Base-by-base conservation (phyloP, 805 yeast species). In the Candida tibetensis region DNA sequence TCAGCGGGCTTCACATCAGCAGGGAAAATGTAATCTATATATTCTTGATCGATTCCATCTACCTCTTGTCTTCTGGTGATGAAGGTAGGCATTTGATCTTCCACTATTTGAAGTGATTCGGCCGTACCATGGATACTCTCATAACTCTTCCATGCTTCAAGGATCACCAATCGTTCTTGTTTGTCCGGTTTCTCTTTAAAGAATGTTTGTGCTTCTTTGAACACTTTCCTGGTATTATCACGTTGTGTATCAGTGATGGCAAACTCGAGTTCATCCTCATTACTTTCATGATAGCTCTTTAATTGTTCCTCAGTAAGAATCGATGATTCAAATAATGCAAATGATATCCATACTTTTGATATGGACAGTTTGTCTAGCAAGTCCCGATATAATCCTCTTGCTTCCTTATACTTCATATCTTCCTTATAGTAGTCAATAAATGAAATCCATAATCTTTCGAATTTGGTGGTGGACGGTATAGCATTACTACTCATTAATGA, bases 291-390 rank as follows among this genome's bases (percentile, higher is more conserved):
- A 32, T 46, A 45, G 29, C 29, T 32, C 14, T 31, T 34, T 32
- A 52, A 48, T 45, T 81, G 85, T 15, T 62, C 66, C 1, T 69
- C 67, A 1, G 81, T 71, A 5, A 88, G 88, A 1, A 81, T 71
- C 1, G 81, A 66, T 2, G 83, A 64, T 55, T 87, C 95, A 57
- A 85, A 83, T 46, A 78, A 59, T 2, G 95, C 95, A 50, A 69
- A 72, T 17, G 79, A 69, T 10, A 84, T 72, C 87, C 93, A 84
- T 2, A 64, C 51, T 17, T 63, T 56, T 3, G 73, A 62, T 3
- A 65, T 51, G 7, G 54, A 52, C 4, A 66, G 58, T 17, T 50
- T 32, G 4, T 47, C 52, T 10, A 78, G 45, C 16, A 71, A 56
- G 2, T 63, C 51, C 33, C 71, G 66, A 48, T 72, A 79, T 1